Conservation (phyloP, 257 asterid genomes). For the Penstemon barbatus region DNA sequence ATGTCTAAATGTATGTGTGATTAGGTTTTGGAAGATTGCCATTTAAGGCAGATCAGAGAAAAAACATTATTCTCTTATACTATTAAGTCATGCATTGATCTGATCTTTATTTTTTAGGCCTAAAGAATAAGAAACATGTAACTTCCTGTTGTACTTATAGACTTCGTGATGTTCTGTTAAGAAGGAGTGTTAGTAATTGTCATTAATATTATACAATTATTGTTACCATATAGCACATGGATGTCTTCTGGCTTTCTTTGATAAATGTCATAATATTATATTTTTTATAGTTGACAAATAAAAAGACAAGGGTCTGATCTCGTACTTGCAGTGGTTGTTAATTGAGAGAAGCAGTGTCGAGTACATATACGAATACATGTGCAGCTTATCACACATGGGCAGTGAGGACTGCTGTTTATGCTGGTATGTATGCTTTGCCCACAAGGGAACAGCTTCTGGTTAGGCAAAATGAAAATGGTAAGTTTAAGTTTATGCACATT, state of each 20-base stretch:
- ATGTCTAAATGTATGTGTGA: background rate
- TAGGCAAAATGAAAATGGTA: conserved; percentile 81
- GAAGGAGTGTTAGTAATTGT: no score
- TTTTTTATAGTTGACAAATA: no score
- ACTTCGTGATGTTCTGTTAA: background rate
- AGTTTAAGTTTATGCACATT: conserved; percentile 25
- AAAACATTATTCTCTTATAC: background rate
- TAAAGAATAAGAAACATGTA: background rate
- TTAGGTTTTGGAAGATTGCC: background rate
- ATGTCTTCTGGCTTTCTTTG: no score
- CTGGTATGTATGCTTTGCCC: conserved; percentile 98
- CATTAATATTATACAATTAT: no score
- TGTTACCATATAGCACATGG: no score
- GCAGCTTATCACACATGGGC: conserved; percentile 97
- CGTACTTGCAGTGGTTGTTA: conserved; percentile 48
- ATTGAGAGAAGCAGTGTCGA: conserved; percentile 79
- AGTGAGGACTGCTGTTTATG: conserved; percentile 87
- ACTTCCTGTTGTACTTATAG: background rate
- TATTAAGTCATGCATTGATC: background rate
- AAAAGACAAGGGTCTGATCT: no score
- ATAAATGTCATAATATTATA: no score
- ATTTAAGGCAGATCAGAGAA: background rate
- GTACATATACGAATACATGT: conserved; percentile 78
- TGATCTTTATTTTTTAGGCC: background rate
- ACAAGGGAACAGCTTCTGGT: conserved; percentile 79